Percentiles rank a stretch among this genome's conserved stretches.
These are phyloP conservation scores for Chaetomium tenue DNA, from an alignment of 495 filamentous ascomycete species.

Conservation along the genomic window DNA sequence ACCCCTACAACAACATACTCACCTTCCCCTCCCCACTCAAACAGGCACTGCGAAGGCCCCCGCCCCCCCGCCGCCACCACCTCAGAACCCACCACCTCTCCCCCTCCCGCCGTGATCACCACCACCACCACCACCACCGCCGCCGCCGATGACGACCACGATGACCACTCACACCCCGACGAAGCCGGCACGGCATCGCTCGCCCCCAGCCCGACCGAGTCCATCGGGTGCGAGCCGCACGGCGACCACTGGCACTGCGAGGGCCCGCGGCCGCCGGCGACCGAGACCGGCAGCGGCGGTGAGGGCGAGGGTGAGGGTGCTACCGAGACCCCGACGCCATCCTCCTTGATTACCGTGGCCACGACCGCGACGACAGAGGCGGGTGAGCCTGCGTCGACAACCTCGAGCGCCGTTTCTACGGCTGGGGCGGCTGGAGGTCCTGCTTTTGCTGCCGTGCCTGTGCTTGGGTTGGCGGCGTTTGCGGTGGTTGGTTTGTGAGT, in stretches of 20 bases:
- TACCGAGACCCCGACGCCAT: no score
- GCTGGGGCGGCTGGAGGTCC: no score
- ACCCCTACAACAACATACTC: not conserved
- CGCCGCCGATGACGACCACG: slow-evolving; percentile 14
- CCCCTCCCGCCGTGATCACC: slow-evolving; percentile 16
- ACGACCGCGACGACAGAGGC: no score
- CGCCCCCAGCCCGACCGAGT: slow-evolving; percentile 39
- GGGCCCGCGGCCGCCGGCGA: slow-evolving; percentile 14
- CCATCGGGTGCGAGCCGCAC: slow-evolving; percentile 38
- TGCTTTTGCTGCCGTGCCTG: no score
- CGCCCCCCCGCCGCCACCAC: slow-evolving; percentile 19
- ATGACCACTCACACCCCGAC: slow-evolving; percentile 25
- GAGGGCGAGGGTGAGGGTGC: no score
- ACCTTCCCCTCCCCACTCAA: not conserved
- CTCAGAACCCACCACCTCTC: slow-evolving; percentile 12
- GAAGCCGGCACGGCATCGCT: slow-evolving; percentile 26
- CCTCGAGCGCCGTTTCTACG: no score
- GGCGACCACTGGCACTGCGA: slow-evolving; percentile 46
- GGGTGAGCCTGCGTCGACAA: no score
- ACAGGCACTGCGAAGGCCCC: slow-evolving; percentile 39
- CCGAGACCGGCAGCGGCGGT: no score
- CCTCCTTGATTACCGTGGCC: no score
- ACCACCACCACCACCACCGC: slow-evolving; percentile 13
- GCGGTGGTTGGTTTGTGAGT: no score
- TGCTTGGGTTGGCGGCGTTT: no score